Evolutionary conservation across 1,284 basidiomycete species (phyloP).

Genomic region (Tetrapyrgos nigripes): DNA sequence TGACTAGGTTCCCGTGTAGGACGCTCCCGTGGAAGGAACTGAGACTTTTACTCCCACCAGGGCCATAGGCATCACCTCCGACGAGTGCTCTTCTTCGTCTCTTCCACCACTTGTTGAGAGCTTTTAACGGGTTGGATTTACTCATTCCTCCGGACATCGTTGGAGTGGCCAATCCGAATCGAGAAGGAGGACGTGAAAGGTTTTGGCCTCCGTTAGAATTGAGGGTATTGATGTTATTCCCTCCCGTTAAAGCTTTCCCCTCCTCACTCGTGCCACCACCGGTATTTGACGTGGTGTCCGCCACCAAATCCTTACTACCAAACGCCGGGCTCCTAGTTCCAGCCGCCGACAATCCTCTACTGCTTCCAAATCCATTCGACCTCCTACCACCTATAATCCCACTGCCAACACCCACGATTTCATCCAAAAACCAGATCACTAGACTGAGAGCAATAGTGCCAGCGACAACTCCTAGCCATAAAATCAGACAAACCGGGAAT

Average conservation of each 20-base stretch:
- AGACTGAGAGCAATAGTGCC: constrained; percentile 74
- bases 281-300: constrained; percentile 21
- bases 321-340: constrained; percentile 62
- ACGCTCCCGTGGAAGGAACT: constrained; percentile 81
- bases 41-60: constrained; percentile 43
- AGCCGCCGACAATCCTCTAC: constrained; percentile 27
- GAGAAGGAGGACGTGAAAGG: constrained; percentile 35
- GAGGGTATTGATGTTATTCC: constrained; percentile 31
- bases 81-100: not conserved
- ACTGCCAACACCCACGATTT: constrained; percentile 48
- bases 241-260: constrained; percentile 57
- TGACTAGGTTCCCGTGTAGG: constrained; percentile 89
- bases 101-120: not conserved
- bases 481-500: constrained; percentile 82
- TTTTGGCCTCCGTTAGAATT: not conserved
- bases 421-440: constrained; percentile 77
- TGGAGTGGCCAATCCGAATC: constrained; percentile 36
- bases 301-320: constrained; percentile 60
- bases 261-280: constrained; percentile 48
- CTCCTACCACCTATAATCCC: constrained; percentile 34
- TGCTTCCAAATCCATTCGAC: constrained; percentile 26
- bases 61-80: constrained; percentile 65
- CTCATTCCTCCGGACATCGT: constrained; percentile 15
- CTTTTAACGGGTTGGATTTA: constrained; percentile 29
- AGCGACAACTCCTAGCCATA: constrained; percentile 85